Percentiles rank a stretch among this genome's conserved stretches.
phyloP scores from a whole-genome alignment of 495 filamentous ascomycete species.

The Pseudoneurospora amorphoporcata region DNA sequence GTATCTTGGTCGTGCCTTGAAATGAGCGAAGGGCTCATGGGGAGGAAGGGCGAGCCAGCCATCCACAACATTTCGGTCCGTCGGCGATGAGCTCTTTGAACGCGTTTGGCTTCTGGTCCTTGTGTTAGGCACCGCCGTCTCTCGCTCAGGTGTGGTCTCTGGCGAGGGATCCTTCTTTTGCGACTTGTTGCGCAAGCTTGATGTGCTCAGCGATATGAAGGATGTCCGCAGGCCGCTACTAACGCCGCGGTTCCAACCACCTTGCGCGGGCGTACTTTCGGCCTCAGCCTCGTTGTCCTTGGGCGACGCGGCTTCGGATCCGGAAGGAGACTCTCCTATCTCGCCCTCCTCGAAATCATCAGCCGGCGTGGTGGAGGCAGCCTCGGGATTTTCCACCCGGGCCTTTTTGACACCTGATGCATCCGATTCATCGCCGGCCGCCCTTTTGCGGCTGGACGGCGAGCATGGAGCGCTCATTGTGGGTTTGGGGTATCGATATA shows the following conservation, averaged over 20 bases:
- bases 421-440: background rate
- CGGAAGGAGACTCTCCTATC: conserved; percentile 19
- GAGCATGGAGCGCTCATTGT: background rate
- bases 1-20: background rate
- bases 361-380: conserved; percentile 2
- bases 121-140: background rate
- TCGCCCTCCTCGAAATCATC: conserved; percentile 25
- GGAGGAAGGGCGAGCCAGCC: conserved; percentile 2
- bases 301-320: background rate
- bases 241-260: conserved; percentile 32
- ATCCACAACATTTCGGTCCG: background rate
- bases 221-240: conserved; percentile 20
- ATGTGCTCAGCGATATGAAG: conserved; percentile 10
- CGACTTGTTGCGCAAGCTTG: background rate
- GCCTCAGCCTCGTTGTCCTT: background rate
- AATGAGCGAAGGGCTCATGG: conserved; percentile 2
- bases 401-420: background rate
- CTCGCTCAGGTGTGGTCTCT: background rate
- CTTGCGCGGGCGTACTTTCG: conserved; percentile 2
- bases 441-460: background rate
- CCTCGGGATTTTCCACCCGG: background rate
- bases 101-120: background rate
- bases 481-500: background rate
- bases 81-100: background rate
- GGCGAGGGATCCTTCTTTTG: background rate